These are phyloP conservation scores for Melanomma pulvis-pyrius DNA, from an alignment of 495 filamentous ascomycete genomes.

Conservation along the genomic window DNA sequence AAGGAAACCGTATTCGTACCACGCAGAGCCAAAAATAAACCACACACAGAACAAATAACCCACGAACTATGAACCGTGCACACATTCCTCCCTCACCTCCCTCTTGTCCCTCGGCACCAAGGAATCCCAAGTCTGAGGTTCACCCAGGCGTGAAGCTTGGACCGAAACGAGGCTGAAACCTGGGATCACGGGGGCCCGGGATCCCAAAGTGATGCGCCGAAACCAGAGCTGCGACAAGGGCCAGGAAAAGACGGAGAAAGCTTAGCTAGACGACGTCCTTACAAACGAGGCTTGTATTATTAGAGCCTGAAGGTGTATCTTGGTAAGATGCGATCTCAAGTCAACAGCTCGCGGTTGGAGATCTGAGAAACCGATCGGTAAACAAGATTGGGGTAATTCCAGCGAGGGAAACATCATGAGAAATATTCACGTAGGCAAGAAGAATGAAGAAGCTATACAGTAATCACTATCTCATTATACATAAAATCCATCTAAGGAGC, in stretches of 20 bases:
- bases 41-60: too few relatives aligned
- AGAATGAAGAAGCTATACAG: neutral
- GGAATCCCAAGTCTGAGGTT: neutral
- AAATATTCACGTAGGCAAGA: neutral
- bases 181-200: neutral
- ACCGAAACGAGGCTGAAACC: slow-evolving; percentile 2
- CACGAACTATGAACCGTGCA: too few relatives aligned
- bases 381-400: too few relatives aligned
- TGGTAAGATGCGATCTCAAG: neutral
- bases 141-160: neutral
- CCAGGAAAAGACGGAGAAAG: neutral
- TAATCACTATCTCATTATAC: slow-evolving; percentile 14
- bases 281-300: neutral
- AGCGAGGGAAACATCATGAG: neutral
- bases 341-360: too few relatives aligned
- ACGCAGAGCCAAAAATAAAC: too few relatives aligned
- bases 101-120: neutral
- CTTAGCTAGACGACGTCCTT: slow-evolving; percentile 14
- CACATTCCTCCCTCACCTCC: too few relatives aligned
- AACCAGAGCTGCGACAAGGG: neutral
- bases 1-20: too few relatives aligned
- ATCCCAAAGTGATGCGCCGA: neutral
- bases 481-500: neutral
- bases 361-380: too few relatives aligned
- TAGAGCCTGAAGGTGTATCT: neutral